Percentiles rank a stretch among this genome's conserved stretches.
Conservation (phyloP, 2,329 filamentous ascomycete species). For the Scedosporium minutisporum region DNA sequence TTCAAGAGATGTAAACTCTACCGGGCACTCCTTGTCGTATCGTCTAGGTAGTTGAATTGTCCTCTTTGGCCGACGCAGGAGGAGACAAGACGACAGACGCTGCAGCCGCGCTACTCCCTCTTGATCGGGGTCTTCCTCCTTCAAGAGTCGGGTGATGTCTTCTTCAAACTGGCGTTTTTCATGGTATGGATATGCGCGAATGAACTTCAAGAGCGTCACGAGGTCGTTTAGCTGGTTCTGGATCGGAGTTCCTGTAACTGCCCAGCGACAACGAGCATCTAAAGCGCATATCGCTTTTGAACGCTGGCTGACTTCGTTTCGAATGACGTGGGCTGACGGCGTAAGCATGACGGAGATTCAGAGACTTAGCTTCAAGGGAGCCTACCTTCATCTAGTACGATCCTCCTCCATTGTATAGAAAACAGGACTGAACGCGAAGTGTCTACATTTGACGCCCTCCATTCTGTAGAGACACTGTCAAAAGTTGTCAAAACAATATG, state of each 20-base stretch:
- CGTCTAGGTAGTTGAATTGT: slow-evolving; percentile 28
- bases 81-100: slow-evolving; percentile 23
- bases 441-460: slow-evolving; percentile 11
- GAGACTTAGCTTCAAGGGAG: background rate
- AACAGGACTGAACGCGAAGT: slow-evolving; percentile 18
- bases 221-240: slow-evolving; percentile 36
- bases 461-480: slow-evolving; percentile 22
- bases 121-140: slow-evolving; percentile 19
- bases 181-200: slow-evolving; percentile 30
- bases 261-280: slow-evolving; percentile 29
- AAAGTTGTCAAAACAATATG: background rate
- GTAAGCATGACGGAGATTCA: no score
- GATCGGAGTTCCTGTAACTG: slow-evolving; percentile 38
- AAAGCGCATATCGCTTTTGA: slow-evolving; percentile 27
- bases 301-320: slow-evolving; percentile 22
- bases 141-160: slow-evolving; percentile 29
- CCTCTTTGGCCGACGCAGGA: slow-evolving; percentile 28
- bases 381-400: slow-evolving; percentile 30
- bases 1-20: background rate
- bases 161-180: slow-evolving; percentile 26
- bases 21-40: slow-evolving; percentile 18
- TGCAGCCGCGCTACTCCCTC: slow-evolving; percentile 30
- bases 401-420: slow-evolving; percentile 23
- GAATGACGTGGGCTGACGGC: slow-evolving; percentile 27
- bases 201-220: slow-evolving; percentile 30